phyloP scores from a whole-genome alignment of 2,329 filamentous ascomycete species.

The Botryotinia convoluta region DNA sequence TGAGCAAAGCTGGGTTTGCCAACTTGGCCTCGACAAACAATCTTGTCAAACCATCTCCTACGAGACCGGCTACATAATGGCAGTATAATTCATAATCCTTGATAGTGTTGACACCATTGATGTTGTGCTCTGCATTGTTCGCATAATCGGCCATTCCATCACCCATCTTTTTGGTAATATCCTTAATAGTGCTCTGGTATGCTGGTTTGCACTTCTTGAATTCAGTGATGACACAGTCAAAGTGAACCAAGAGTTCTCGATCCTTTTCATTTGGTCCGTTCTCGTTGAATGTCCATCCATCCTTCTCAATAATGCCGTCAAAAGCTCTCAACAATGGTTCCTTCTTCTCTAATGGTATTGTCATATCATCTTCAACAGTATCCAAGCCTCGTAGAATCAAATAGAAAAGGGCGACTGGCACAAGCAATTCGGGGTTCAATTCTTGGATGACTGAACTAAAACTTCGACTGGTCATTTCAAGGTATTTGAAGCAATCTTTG shows the following conservation, averaged over 20 bases:
- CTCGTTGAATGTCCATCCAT: constrained; percentile 86
- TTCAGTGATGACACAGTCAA: constrained; percentile 81
- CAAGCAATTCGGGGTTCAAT: constrained; percentile 87
- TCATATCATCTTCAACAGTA: constrained; percentile 99
- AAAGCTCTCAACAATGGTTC: constrained; percentile 84
- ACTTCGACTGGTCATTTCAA: constrained; percentile 86
- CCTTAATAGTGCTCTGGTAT: constrained; percentile 84
- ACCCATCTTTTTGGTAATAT: constrained; percentile 92
- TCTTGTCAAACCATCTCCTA: constrained; percentile 87
- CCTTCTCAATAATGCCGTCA: constrained; percentile 70
- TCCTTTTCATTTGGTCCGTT: constrained; percentile 94
- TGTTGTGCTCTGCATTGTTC: constrained; percentile 76
- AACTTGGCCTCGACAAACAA: constrained; percentile 85
- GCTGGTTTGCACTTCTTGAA: constrained; percentile 82
- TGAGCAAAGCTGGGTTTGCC: constrained; percentile 79
- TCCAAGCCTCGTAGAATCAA: constrained; percentile 87
- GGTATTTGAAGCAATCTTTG: constrained; percentile 79
- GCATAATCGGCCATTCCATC: constrained; percentile 98
- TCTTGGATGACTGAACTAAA: constrained; percentile 94
- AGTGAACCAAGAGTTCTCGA: constrained; percentile 85
- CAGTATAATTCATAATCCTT: constrained; percentile 95
- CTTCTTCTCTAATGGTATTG: constrained; percentile 76
- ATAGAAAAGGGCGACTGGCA: constrained; percentile 90
- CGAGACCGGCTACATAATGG: constrained; percentile 97
- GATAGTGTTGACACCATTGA: constrained; percentile 76